Base-by-base conservation (phyloP, 441 rosid species). In the Corymbia calophylla region DNA sequence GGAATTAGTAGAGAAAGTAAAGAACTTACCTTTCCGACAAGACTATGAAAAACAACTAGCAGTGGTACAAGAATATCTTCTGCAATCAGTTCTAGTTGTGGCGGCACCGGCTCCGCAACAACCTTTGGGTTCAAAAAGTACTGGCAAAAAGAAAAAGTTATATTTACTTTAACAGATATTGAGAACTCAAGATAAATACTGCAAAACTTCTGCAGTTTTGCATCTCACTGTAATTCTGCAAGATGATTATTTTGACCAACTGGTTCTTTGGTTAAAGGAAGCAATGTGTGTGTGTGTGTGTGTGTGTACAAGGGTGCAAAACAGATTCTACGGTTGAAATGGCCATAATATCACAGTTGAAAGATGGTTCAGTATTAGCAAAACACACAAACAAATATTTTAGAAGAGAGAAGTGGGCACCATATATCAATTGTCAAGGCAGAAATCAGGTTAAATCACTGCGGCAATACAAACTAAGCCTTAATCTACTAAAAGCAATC, bases 91-190 rank as follows among this genome's bases (percentile, higher is more conserved):
- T 96, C 98, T 53, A 97, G 95, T 62, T 96, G 97, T 27, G 93
- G 95, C 35, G 99, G 98, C 88, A 96, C 97, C 32, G 97, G 96
- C 95, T 97, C 99, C 93, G 91, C 93, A 12, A 93, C 95, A 92
- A 96, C 94, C 94, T 95, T 96, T 86, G 99, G 99, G 90, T 95
- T 94, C 92, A 97, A 88, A 92, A 96, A 97, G 91, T 96, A 97
- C 99, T 97, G 94, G 87, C 89, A 90, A 81, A 87, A 87, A 90
- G 87, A 44, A 47, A 86, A 44, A 39, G 31, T 73, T 12, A 47
- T 51, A 56, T 51, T 89, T 53, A 66, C 86, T 49, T 62, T 84
- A 35, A 62, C 53, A 55, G 87, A 64, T 7, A 44, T 77, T 90
- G 80, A 77, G 80, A 89, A 87, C 44, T 48, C 87, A 23, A 35